Evolutionary conservation across 208 protist genomes (phyloP).

Genomic region (Crithidia thermophila): DNA sequence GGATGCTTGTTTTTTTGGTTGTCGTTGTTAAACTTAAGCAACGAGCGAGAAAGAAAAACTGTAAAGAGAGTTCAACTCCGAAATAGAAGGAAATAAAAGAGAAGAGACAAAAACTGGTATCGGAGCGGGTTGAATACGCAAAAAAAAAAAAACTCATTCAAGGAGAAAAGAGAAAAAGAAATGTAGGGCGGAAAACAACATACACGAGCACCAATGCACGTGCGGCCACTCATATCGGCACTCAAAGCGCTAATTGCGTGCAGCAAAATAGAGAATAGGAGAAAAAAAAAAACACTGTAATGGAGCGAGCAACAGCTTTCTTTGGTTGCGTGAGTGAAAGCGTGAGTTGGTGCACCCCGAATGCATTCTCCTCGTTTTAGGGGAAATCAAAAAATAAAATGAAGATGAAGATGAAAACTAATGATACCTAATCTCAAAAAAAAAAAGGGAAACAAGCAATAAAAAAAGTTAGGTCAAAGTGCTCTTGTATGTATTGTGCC

Average conservation of each 20-base stretch:
- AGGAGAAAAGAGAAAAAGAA: not conserved
- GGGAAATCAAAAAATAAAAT: not conserved
- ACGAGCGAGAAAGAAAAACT: not conserved
- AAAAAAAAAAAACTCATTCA: slow-evolving; percentile 2
- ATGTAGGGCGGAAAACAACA: too few relatives aligned
- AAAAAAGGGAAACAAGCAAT: not conserved
- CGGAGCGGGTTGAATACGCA: slow-evolving; percentile 12
- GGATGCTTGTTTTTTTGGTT: too few relatives aligned
- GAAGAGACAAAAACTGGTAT: slow-evolving; percentile 6
- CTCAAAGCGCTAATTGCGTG: not conserved
- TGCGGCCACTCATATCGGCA: too few relatives aligned
- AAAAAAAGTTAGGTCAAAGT: not conserved
- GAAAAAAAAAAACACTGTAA: not conserved
- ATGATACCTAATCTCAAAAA: slow-evolving; percentile 13
- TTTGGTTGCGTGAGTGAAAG: too few relatives aligned
- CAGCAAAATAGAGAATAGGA: not conserved
- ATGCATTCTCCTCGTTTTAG: not conserved
- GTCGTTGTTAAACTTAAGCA: not conserved
- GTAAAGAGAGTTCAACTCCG: not conserved
- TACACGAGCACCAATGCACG: too few relatives aligned
- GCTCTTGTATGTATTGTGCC: not conserved
- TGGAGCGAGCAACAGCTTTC: too few relatives aligned
- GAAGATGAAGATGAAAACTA: not conserved
- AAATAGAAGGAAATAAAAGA: not conserved
- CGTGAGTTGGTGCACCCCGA: too few relatives aligned